Percentiles rank a stretch among this genome's conserved stretches.
Conservation (phyloP, 1,284 basidiomycete genomes). For the Tetrapyrgos nigripes region DNA sequence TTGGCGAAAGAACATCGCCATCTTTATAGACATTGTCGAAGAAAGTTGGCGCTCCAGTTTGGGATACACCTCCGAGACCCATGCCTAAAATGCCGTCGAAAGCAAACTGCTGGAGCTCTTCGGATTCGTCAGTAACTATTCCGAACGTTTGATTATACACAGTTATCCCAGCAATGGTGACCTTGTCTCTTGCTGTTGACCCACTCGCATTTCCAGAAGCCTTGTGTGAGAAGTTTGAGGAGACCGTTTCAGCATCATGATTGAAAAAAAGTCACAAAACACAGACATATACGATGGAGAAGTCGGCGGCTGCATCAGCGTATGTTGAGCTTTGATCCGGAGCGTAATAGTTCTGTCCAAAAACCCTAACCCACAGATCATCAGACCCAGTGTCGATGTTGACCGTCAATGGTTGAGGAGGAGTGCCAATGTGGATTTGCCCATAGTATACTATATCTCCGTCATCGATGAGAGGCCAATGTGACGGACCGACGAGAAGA, state of each 20-base stretch:
- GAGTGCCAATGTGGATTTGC: conserved; percentile 51
- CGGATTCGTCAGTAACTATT: conserved; percentile 46
- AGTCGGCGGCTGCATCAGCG: conserved; percentile 35
- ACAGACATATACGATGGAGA: conserved; percentile 64
- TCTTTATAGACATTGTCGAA: conserved; percentile 65
- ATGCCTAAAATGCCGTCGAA: conserved; percentile 64
- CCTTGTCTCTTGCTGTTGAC: conserved; percentile 51
- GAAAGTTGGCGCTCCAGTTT: conserved; percentile 53
- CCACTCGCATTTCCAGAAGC: conserved; percentile 58
- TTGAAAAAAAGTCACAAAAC: conserved; percentile 27
- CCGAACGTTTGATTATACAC: conserved; percentile 57
- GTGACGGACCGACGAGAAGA: conserved; percentile 16
- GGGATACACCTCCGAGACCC: conserved; percentile 61
- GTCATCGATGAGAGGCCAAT: conserved; percentile 46
- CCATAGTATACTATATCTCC: conserved; percentile 62
- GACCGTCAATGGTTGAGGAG: conserved; percentile 49
- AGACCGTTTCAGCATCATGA: conserved; percentile 7
- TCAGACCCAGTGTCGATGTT: conserved; percentile 69
- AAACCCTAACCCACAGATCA: conserved; percentile 59
- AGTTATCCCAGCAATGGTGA: conserved; percentile 50
- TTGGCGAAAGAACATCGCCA: conserved; percentile 47
- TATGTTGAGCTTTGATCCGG: conserved; percentile 48
- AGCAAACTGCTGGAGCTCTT: conserved; percentile 50
- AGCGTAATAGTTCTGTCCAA: conserved; percentile 48
- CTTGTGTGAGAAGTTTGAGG: conserved; percentile 34